Evolutionary conservation across 495 filamentous ascomycete genomes (phyloP), one percentile per base, ranked within the genome.

Genomic region (Ramalina peruviana): DNA sequence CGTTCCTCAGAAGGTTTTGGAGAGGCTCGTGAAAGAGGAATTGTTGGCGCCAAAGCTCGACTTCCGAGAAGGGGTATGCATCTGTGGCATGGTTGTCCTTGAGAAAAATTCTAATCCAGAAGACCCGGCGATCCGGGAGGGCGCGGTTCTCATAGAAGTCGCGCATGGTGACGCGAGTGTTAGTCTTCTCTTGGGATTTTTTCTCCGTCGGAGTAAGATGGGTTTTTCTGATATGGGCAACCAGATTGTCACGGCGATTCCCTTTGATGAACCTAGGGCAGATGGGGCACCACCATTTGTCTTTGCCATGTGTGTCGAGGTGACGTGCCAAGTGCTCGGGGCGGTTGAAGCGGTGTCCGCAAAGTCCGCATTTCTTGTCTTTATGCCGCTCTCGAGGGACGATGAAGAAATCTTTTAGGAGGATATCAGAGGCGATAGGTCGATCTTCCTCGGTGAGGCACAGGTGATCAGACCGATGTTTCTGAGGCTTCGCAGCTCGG

Each of bases 241-340:
- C 41, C 21, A 56, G 4, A 20, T 56, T 56, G 36, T 56, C 54
- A 4, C 0, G 4, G 6, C 54, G 44, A 42, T 40, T 2, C 19
- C 1, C 40, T 3, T 16, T 30, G 0, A 52, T 52, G 13, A 4
- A 1, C 16, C 21, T 48, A 0, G 1, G 2, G 42, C 52, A 54
- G 3, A 26, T 25, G 17, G 36, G 27, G 16, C 6, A 44, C 2
- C 4, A n/a, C 6, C 20, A 16, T 0, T 30, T 10, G 0, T 27
- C 16, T 1, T 19, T 21, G 4, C 13, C 3, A 20, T 49, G 33
- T 4, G 38, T 40, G 9, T 19, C 17, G 4, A 48, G 36, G 23
- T 55, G 53, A 17, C 53, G 33, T 23, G 10, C 26, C 4, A 52
- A 38, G 26, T 55, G 53, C n/a, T 55, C 53, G 1, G 25, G 48